phyloP scores from a whole-genome alignment of 2,329 filamentous ascomycete genomes.

The Xylaria sp. region DNA sequence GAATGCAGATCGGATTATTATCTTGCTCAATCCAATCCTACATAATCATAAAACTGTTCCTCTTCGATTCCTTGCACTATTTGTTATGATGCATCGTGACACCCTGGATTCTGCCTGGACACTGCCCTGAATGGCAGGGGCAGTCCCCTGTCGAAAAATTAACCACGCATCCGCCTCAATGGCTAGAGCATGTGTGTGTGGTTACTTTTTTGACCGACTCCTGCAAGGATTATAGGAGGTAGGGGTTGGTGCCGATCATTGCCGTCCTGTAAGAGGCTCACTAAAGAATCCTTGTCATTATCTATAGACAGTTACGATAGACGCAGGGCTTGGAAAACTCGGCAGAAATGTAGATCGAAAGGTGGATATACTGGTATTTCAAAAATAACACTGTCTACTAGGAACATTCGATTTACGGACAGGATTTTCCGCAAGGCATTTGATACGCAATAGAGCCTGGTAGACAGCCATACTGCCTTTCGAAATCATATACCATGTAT shows the following conservation, averaged over 20 bases:
- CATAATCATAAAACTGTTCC: not conserved
- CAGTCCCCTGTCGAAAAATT: too few relatives aligned
- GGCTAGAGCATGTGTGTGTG: too few relatives aligned
- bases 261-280: not conserved
- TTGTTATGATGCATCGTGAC: too few relatives aligned
- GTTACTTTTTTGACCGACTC: too few relatives aligned
- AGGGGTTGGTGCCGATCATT: too few relatives aligned
- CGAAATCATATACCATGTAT: too few relatives aligned
- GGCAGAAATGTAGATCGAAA: not conserved
- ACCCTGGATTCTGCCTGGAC: too few relatives aligned
- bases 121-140: too few relatives aligned
- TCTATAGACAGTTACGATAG: not conserved
- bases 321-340: not conserved
- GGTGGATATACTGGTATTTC: not conserved
- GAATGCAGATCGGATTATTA: not conserved
- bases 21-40: not conserved
- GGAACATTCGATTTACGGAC: not conserved
- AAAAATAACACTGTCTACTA: not conserved
- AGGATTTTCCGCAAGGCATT: not conserved
- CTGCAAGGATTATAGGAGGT: too few relatives aligned
- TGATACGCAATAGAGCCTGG: not conserved
- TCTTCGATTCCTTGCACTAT: not conserved
- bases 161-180: too few relatives aligned
- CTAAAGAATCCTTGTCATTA: not conserved
- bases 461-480: too few relatives aligned